These are phyloP conservation scores for Suillus alpinus DNA, from an alignment of 768 basidiomycete genomes.

Conservation along the genomic window DNA sequence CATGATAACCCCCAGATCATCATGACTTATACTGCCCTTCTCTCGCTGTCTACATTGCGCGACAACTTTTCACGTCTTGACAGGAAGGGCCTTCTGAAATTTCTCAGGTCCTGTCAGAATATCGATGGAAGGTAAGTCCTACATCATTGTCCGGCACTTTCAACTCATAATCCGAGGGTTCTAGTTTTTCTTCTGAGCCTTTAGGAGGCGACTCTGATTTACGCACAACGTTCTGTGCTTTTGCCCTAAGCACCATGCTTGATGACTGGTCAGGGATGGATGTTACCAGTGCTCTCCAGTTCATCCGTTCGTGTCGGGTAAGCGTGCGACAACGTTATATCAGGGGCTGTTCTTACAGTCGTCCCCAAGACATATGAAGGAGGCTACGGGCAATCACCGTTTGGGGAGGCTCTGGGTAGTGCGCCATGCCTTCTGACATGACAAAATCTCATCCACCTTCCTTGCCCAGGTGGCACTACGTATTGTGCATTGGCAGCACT, in stretches of 20 bases:
- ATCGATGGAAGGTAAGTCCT: slow-evolving; percentile 75
- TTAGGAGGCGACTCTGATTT: slow-evolving; percentile 71
- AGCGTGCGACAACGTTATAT: slow-evolving; percentile 15
- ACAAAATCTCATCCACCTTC: not conserved
- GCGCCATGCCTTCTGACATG: not conserved
- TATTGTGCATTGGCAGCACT: slow-evolving; percentile 87
- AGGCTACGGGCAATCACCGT: slow-evolving; percentile 82
- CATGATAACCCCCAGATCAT: slow-evolving; percentile 81
- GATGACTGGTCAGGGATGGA: slow-evolving; percentile 77
- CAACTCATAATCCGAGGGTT: not conserved
- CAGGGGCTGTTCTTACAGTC: not conserved
- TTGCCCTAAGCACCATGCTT: slow-evolving; percentile 77
- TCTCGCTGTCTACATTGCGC: slow-evolving; percentile 81
- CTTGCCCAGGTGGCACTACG: slow-evolving; percentile 77
- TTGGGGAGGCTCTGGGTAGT: slow-evolving; percentile 78
- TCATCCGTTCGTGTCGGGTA: slow-evolving; percentile 73
- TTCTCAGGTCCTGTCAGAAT: slow-evolving; percentile 72
- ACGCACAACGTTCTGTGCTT: slow-evolving; percentile 84
- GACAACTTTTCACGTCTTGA: slow-evolving; percentile 79
- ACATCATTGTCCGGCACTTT: slow-evolving; percentile 1
- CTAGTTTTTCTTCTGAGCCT: slow-evolving; percentile 72
- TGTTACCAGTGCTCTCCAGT: slow-evolving; percentile 55
- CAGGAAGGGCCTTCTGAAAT: slow-evolving; percentile 58
- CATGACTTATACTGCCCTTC: slow-evolving; percentile 89
- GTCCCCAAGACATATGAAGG: slow-evolving; percentile 76